Conservation (phyloP, 208 protist species). For the Leishmania braziliensis region DNA sequence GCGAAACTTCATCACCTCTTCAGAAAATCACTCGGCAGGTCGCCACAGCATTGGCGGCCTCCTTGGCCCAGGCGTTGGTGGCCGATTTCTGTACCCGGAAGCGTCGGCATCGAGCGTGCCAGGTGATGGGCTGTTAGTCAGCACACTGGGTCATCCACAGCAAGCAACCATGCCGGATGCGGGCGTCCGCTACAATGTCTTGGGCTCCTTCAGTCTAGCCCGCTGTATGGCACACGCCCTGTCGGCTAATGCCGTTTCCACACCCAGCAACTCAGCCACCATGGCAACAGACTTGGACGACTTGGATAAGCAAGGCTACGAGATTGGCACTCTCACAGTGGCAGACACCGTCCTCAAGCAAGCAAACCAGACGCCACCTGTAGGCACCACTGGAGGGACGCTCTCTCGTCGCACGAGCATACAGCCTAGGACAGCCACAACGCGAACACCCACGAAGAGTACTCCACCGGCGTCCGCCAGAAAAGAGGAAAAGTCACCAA, state of each 20-base stretch:
- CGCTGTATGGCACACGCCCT: background rate
- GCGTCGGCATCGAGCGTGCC: background rate
- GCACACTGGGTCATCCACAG: background rate
- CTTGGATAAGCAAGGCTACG: background rate
- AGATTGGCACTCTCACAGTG: background rate
- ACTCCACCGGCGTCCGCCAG: background rate
- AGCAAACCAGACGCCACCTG: background rate
- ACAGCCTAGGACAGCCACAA: background rate
- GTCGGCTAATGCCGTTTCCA: background rate
- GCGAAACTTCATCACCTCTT: background rate
- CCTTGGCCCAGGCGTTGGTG: background rate
- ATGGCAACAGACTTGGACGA: constrained; percentile 5
- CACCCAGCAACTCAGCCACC: background rate
- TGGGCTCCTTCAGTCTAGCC: constrained; percentile 9
- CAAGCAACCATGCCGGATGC: background rate
- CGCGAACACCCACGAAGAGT: background rate
- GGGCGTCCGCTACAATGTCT: background rate
- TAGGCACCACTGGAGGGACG: background rate
- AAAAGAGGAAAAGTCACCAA: too few species aligned
- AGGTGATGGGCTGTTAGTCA: background rate
- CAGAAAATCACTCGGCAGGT: background rate
- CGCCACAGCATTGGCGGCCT: background rate
- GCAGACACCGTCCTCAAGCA: constrained; percentile 10
- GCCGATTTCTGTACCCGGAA: background rate
- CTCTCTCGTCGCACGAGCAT: background rate